Conservation (phyloP, 495 filamentous ascomycete species). For the Aspergillus coremiiformis region DNA sequence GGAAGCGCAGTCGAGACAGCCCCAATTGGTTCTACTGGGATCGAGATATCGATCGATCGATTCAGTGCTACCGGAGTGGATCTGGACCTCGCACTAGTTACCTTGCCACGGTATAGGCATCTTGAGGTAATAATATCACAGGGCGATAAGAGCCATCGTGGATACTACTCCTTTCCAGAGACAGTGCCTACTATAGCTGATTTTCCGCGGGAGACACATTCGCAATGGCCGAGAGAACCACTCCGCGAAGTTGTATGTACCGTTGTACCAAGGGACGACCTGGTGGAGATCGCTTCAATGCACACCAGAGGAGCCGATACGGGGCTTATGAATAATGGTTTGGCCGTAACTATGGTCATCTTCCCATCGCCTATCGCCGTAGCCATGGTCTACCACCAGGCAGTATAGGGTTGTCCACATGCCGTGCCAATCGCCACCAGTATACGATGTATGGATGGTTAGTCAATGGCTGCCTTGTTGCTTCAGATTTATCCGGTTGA, state of each 20-base stretch:
- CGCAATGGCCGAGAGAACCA: neutral
- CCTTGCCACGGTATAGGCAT: neutral
- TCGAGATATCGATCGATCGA: neutral
- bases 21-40: neutral
- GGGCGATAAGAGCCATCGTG: neutral
- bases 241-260: neutral
- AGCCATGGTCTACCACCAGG: neutral
- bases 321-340: neutral
- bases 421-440: neutral
- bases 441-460: neutral
- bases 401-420: neutral
- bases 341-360: neutral
- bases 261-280: neutral
- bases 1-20: neutral
- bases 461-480: neutral
- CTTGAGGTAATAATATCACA: neutral
- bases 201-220: neutral
- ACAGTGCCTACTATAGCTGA: neutral
- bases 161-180: no score
- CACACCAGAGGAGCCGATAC: neutral
- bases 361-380: neutral
- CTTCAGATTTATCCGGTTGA: neutral
- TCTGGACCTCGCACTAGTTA: neutral
- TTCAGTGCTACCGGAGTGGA: neutral
- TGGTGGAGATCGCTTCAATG: neutral